Evolutionary conservation across 768 basidiomycete species (phyloP), one percentile per base, ranked within the genome.

Genomic region (Collybia sp.): DNA sequence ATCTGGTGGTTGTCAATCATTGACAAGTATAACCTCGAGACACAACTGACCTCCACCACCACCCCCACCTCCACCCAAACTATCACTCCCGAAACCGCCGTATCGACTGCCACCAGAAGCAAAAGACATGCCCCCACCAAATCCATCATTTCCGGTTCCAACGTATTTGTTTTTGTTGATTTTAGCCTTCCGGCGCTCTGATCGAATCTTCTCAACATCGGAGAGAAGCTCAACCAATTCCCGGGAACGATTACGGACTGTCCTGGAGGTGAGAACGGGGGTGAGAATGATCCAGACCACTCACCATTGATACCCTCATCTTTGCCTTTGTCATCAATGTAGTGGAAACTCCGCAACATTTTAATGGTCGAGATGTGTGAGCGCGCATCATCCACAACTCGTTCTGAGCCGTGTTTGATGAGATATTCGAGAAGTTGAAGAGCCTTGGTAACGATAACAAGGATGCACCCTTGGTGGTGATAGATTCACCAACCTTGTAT

Each of bases 291-390:
- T 43, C 31, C 8, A 18, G 30, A 6, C 12, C 13, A 30, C 13
- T 50, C 69, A 93, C 94, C 93, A 57, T 99, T 99, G 56, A 96
- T 77, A 5, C 96, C 96, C 65, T 99, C 92, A 59, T 99, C 96
- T 64, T 99, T 98, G 41, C 92, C 93, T 69, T 95, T 95, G 52
- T 98, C 95, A 53, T 99, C 96, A 46, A 97, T 90, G 64, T 97
- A 97, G 61, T 98, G 95, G 69, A 99, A 99, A 58, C 86, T 96
- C 47, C 93, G 73, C 10, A 98, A 79, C 91, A 98, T 97, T 70
- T 98, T 98, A 56, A 99, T 77, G 15, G 94, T 95, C 19, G 92
- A 87, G 19, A 97, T 73, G 64, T 98, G 96, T 1, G 91, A 88
- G 43, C 96, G 79, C 1, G 95, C 91, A 65, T 99, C 96, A 60